Evolutionary conservation across 1,139 yeast species (phyloP).

Genomic region (Kodamaea sp.): DNA sequence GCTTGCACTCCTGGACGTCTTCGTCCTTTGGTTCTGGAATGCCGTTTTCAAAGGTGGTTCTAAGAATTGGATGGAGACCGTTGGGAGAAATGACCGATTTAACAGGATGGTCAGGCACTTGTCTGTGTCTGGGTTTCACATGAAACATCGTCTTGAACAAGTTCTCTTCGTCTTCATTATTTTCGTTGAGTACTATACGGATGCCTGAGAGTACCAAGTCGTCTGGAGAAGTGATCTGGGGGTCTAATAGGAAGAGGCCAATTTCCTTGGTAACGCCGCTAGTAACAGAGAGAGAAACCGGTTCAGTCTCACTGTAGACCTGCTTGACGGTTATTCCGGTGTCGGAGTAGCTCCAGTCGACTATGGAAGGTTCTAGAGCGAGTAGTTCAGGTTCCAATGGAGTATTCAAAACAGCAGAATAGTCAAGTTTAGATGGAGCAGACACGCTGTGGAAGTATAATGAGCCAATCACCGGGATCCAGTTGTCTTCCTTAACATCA

Average conservation of each 20-base stretch:
- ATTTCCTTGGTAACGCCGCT: constrained; percentile 24
- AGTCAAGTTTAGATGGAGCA: not conserved
- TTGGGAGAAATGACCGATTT: constrained; percentile 21
- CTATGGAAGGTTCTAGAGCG: not conserved
- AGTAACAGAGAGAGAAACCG: constrained; percentile 1
- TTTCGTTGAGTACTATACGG: constrained; percentile 28
- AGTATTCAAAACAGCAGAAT: not conserved
- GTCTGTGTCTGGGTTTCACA: constrained; percentile 44
- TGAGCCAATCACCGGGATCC: constrained; percentile 18
- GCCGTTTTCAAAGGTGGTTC: constrained; percentile 17
- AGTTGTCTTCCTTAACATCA: constrained; percentile 12
- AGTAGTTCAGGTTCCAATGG: not conserved
- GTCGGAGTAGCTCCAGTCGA: constrained; percentile 1
- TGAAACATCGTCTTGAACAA: constrained; percentile 44
- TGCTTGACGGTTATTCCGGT: constrained; percentile 4
- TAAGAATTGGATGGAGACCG: constrained; percentile 44
- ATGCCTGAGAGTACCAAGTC: constrained; percentile 40
- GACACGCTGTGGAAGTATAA: constrained; percentile 18
- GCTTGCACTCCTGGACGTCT: constrained; percentile 32
- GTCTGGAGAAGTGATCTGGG: constrained; percentile 26
- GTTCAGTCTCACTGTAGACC: constrained; percentile 1
- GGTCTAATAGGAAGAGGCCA: constrained; percentile 37
- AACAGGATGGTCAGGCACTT: constrained; percentile 8
- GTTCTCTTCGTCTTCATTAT: constrained; percentile 14
- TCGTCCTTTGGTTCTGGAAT: constrained; percentile 13